These are phyloP conservation scores for Penicillium hordei DNA, from an alignment of 2,329 filamentous ascomycete species.

Conservation along the genomic window DNA sequence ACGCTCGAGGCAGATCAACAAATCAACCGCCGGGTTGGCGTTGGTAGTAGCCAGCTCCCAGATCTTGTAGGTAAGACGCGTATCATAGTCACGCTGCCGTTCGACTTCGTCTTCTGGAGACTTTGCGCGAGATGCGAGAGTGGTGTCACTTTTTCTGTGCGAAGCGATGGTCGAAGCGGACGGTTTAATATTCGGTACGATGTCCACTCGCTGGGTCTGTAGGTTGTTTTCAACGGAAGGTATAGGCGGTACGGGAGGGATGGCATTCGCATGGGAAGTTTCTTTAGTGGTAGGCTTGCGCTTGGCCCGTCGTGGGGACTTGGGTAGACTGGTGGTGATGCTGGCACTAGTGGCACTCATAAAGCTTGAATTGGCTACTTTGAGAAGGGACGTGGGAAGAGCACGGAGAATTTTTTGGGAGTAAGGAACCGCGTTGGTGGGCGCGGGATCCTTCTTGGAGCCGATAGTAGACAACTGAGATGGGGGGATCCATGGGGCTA, in stretches of 20 bases:
- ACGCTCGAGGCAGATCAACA: conserved; percentile 88
- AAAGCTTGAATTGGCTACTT: conserved; percentile 92
- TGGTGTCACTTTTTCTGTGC: conserved; percentile 23
- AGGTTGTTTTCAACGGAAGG: conserved; percentile 17
- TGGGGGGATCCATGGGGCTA: conserved; percentile 89
- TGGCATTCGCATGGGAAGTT: conserved; percentile 39
- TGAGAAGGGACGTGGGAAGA: conserved; percentile 84
- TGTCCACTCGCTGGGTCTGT: conserved; percentile 22
- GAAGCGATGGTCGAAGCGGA: conserved; percentile 17
- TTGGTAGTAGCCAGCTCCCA: conserved; percentile 90
- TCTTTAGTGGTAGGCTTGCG: conserved; percentile 52
- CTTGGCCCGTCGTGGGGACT: conserved; percentile 61
- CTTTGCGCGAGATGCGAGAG: conserved; percentile 23
- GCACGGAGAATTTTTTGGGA: conserved; percentile 88
- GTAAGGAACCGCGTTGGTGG: conserved; percentile 82
- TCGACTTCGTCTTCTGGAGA: conserved; percentile 34
- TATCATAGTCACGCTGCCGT: conserved; percentile 64
- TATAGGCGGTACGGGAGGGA: conserved; percentile 54
- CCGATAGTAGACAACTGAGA: conserved; percentile 84
- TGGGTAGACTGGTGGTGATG: conserved; percentile 74
- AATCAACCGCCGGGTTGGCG: conserved; percentile 89
- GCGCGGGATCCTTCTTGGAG: conserved; percentile 70
- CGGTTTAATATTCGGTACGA: conserved; percentile 18
- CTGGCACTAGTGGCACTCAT: conserved; percentile 89
- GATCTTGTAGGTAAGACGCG: conserved; percentile 83